phyloP scores from a whole-genome alignment of 352 stramenopile genomes.

The Globisporangium uncinulatum region DNA sequence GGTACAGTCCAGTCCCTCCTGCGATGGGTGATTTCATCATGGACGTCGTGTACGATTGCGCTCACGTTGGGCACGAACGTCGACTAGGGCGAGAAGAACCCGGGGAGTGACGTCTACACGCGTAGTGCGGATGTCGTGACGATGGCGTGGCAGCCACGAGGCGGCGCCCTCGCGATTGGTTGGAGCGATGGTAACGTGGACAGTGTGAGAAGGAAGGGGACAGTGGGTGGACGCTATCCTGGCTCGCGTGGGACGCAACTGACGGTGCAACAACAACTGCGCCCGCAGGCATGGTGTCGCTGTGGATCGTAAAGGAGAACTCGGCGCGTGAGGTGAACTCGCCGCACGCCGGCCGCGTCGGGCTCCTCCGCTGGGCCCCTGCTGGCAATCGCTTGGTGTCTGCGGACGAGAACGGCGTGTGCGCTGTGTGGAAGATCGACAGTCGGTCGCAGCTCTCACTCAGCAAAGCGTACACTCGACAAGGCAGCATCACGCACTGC shows the following conservation, averaged over 20 bases:
- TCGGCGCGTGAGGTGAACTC: slow-evolving; percentile 73
- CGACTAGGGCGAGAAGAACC: slow-evolving; percentile 57
- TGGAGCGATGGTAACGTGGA: slow-evolving; percentile 66
- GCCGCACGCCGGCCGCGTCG: slow-evolving; percentile 71
- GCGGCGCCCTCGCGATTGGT: slow-evolving; percentile 65
- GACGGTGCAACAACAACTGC: background rate
- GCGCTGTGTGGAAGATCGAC: slow-evolving; percentile 87
- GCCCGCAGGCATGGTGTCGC: slow-evolving; percentile 59
- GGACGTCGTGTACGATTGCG: too few relatives aligned
- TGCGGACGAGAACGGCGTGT: slow-evolving; percentile 80
- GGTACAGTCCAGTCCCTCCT: slow-evolving; percentile 17
- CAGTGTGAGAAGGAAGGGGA: too few relatives aligned
- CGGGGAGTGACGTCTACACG: slow-evolving; percentile 45
- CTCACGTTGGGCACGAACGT: background rate
- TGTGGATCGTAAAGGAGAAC: slow-evolving; percentile 80
- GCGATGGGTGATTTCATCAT: too few relatives aligned
- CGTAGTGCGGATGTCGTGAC: slow-evolving; percentile 61
- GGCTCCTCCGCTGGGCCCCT: slow-evolving; percentile 83
- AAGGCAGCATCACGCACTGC: slow-evolving; percentile 84
- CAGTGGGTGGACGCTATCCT: too few relatives aligned
- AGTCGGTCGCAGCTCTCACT: slow-evolving; percentile 66
- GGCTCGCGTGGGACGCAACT: too few relatives aligned
- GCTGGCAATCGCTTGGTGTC: slow-evolving; percentile 86
- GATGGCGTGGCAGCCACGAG: slow-evolving; percentile 87
- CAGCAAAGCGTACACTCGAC: slow-evolving; percentile 79